A percentile compares a stretch with the other conserved stretches of the same genome.
phyloP scores from a whole-genome alignment of 208 protist genomes.

The Herpetomonas samuelpessoai region DNA sequence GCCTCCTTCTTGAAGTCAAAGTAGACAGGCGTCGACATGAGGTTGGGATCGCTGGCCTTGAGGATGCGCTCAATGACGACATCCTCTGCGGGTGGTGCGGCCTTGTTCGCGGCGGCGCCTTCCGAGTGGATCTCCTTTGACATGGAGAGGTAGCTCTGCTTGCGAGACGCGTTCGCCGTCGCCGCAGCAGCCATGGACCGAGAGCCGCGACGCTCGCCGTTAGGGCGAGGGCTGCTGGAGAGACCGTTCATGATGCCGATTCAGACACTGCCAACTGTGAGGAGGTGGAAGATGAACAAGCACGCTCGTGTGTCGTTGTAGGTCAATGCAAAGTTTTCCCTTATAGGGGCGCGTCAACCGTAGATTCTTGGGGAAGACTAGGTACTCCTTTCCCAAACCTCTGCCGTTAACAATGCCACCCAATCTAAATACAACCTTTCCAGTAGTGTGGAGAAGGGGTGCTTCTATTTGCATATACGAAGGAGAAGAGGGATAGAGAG shows the following conservation, averaged over 20 bases:
- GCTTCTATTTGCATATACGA: constrained; percentile 5
- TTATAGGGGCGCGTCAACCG: too few relatives aligned
- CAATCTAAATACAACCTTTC: background rate
- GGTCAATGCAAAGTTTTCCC: too few relatives aligned
- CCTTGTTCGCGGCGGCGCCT: constrained; percentile 18
- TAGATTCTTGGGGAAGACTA: too few relatives aligned
- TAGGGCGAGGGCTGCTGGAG: constrained; percentile 5
- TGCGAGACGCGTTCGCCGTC: constrained; percentile 12
- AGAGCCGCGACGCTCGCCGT: background rate
- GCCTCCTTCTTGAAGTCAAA: constrained; percentile 94
- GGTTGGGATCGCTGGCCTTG: constrained; percentile 91
- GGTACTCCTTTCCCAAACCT: constrained; percentile 6
- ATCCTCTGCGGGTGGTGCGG: constrained; percentile 49
- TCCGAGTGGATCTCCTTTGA: constrained; percentile 10
- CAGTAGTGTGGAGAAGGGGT: constrained; percentile 1
- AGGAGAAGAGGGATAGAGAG: background rate
- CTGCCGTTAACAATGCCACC: too few relatives aligned
- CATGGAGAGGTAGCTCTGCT: constrained; percentile 18
- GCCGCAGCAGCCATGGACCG: background rate
- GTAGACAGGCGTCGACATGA: constrained; percentile 90
- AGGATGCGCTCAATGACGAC: constrained; percentile 91
- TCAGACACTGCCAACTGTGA: too few relatives aligned
- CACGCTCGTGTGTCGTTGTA: too few relatives aligned
- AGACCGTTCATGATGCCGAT: constrained; percentile 22
- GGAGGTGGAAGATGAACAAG: too few relatives aligned